Base-by-base conservation (phyloP, 75 land plant species). In the Azolla pinnata region DNA sequence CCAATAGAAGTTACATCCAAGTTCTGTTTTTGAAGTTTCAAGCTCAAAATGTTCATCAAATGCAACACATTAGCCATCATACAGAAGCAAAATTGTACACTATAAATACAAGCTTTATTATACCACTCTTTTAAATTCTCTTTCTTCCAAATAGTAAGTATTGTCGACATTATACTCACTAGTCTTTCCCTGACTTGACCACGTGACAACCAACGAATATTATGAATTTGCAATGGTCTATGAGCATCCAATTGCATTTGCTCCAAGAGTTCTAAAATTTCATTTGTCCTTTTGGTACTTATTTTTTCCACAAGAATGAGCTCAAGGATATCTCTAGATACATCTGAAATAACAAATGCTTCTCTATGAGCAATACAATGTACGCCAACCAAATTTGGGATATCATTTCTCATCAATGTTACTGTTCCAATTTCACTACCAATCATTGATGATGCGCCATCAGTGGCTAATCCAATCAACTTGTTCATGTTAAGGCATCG, bases 341-440 rank as follows among this genome's bases (percentile, higher is more conserved):
- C 54, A 52, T 52, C 3, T 2, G 14, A 52, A 52, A 52, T 29
- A 2, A 52, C 54, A 25, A 52, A 25, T 52, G 54, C 54, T 25
- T 52, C 54, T 2, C 54, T 12, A 52, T 52, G 54, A 2, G 54
- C 54, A 21, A 52, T 29, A 52, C 54, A 52, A 52, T 52, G 54
- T 3, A 52, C 54, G 2, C 54, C 54, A 52, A 52, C 27, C 26
- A 27, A 3, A 52, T 52, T 2, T 18, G 54, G 29, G 3, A 52
- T 29, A 2, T 14, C 3, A 3, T 25, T 14, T 24, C 29, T 26
- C 2, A 52, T 1, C 29, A 25, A 25, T 2, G 54, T 2, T 1
- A 52, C 5, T 29, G 27, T 29, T 2, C 54, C 54, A 52, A 25
- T 52, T 3, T 27, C 27, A 1, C 24, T 29, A 25, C 54, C 29